phyloP scores from a whole-genome alignment of 129 eudicot genomes.

The Smallanthus sonchifolius region DNA sequence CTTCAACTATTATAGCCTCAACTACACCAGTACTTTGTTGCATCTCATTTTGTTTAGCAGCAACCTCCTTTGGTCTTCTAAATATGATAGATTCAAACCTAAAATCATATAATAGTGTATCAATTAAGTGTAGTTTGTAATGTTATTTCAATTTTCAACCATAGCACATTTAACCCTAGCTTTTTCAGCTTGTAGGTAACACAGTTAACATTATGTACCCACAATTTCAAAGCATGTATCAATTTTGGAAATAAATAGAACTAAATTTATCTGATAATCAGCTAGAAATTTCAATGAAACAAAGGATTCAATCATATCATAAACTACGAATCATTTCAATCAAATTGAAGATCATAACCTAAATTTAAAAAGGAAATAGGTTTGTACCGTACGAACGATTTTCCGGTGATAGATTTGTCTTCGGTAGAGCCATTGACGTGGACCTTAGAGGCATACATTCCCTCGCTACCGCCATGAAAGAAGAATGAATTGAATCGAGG shows the following conservation, averaged over 20 bases:
- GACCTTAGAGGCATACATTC: conserved; percentile 72
- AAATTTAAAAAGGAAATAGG: neutral
- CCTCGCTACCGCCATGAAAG: conserved; percentile 88
- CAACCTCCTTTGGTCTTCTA: conserved; percentile 64
- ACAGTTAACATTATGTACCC: neutral
- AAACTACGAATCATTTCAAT: neutral
- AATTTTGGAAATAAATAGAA: neutral
- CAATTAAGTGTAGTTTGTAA: neutral
- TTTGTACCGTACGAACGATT: conserved; percentile 69
- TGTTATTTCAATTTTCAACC: neutral
- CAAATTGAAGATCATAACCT: conserved; percentile 2
- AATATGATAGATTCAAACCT: conserved; percentile 78
- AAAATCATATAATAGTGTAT: conserved; percentile 15
- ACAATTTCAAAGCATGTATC: neutral
- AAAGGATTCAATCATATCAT: neutral
- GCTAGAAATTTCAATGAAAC: neutral
- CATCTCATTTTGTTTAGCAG: conserved; percentile 68
- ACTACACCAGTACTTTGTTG: conserved; percentile 75
- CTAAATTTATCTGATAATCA: conserved; percentile 1
- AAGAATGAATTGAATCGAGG: conserved; percentile 73
- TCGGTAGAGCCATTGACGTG: conserved; percentile 31
- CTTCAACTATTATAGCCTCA: conserved; percentile 79
- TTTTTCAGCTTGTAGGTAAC: neutral
- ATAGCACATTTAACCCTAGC: neutral
- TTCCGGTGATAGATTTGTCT: conserved; percentile 53